phyloP scores from a whole-genome alignment of 805 yeast genomes.

The Saccharomycopsis sp. region DNA sequence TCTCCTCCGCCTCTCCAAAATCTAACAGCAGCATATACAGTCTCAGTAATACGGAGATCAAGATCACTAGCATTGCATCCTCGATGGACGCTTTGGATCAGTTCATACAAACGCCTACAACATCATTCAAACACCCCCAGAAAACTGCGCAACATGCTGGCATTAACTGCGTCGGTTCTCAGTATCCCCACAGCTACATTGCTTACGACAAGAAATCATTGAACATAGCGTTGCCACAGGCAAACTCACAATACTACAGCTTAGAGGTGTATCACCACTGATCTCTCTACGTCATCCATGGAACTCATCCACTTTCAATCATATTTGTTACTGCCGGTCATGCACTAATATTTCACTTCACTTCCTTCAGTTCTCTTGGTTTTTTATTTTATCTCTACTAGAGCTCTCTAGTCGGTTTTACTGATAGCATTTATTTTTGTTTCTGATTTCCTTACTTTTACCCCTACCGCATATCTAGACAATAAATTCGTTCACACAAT shows the following conservation, averaged over 20 bases:
- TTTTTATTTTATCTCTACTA: background rate
- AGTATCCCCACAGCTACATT: constrained; percentile 14
- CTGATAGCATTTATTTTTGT: background rate
- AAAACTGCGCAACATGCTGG: background rate
- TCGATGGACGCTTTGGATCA: constrained; percentile 10
- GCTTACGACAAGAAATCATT: constrained; percentile 1
- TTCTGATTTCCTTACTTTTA: too few species aligned
- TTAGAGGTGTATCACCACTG: constrained; percentile 14
- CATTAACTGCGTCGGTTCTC: constrained; percentile 4
- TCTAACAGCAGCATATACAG: constrained; percentile 13
- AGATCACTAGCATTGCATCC: constrained; percentile 11
- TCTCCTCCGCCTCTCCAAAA: constrained; percentile 11
- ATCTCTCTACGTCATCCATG: background rate
- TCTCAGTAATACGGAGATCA: background rate
- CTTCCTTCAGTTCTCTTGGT: background rate
- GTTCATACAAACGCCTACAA: constrained; percentile 18
- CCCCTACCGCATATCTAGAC: background rate
- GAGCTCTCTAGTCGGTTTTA: background rate
- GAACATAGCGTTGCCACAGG: background rate
- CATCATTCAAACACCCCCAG: constrained; percentile 12
- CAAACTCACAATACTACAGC: constrained; percentile 13
- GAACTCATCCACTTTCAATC: background rate
- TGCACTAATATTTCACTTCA: too few species aligned
- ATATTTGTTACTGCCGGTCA: too few species aligned
- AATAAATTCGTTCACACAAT: background rate